Base-by-base conservation (phyloP, 139 green algal genomes). In the Volvox africanus region DNA sequence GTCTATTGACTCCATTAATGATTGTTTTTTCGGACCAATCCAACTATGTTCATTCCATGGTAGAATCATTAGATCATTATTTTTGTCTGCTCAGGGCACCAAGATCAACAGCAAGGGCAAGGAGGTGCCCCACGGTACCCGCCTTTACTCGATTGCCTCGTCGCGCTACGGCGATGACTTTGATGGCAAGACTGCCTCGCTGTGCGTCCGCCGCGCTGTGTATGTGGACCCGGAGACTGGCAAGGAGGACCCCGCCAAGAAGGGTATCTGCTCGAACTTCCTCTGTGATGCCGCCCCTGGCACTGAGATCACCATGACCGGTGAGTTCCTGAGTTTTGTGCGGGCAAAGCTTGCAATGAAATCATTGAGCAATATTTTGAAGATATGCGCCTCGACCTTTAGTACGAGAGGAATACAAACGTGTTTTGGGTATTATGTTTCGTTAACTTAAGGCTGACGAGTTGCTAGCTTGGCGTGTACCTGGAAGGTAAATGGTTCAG, bases 241-340 rank as follows among this genome's bases (percentile, higher is more conserved):
- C 88, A 95, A 95, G 84, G 97, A 99, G 93, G 98, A 99, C 95
- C 98, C 98, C 30, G 96, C 97, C 83, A 99, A 99, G 96, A 98
- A 99, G 96, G 98, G 98, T 86, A 97, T 99, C 93, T 99, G 98
- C 97, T 99, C 97, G 89, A 99, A 99, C 96, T 99, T 99, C 97
- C 95, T 99, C 79, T 99, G 97, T 91, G 98, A 99, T 82, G 97
- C 98, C 88, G 95, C 95, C 82, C 96, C 97, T 50, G 98, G 98
- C 91, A 93, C 94, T 68, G 96, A 99, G 95, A 95, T 99, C 94
- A 97, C 88, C 78, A 98, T 99, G 97, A 99, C 98, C 77, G 98
- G 80, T 86, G 80, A 81, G 75, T 35, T 73, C 11, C 9, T 55
- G 44, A 55, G 9, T 9, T 9, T 55, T 55, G 44, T n/a, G n/a